Base-by-base conservation (phyloP, 1,284 basidiomycete species). In the Rhodotorula sp. region DNA sequence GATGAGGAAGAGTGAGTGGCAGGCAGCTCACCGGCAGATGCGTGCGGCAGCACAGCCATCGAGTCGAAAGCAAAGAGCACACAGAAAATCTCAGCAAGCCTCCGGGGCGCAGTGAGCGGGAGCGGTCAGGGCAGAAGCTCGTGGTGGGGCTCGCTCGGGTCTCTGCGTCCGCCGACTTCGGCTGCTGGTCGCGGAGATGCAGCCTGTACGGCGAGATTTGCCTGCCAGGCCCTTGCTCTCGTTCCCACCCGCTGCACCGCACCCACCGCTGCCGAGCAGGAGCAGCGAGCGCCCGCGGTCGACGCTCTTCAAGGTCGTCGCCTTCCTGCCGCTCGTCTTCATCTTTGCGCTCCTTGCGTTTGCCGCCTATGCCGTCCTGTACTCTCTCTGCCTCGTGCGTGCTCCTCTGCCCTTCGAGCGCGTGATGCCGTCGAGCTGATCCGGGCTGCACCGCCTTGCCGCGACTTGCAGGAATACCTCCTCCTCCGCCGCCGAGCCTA, bases 321-420 rank as follows among this genome's bases (percentile, higher is more conserved):
- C 56, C 9, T 45, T 53, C 17, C 25, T 65, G 7, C 73, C 73
- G 19, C 56, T 74, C 45, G 52, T 68, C 12, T 68, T 66, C 64
- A 67, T 74, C 46, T 62, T 59, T 17, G 19, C 27, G 3, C 46
- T 71, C 42, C 55, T 71, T 8, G 49, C n/a, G 7, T 74, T 74
- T 61, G 64, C 70, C 1, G 34, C 59, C 16, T 71, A 71, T n/a
- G 56, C 70, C 0, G 46, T 66, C 27, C 19, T 61, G 42, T 66
- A 58, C 34, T 57, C 63, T 1, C 61, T 74, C n/a, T 52, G 62
- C 25, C n/a, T 61, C 50, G 73, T 71, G 50, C 41, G 70, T 42
- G 1, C 34, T 14, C 19, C 34, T 41, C n/a, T 17, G 19, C 7
- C 19, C 9, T 7, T n/a, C 23, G 9, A 16, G 2, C 10, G 19